phyloP scores from a whole-genome alignment of 768 basidiomycete species.

The Mrakia gelida region DNA sequence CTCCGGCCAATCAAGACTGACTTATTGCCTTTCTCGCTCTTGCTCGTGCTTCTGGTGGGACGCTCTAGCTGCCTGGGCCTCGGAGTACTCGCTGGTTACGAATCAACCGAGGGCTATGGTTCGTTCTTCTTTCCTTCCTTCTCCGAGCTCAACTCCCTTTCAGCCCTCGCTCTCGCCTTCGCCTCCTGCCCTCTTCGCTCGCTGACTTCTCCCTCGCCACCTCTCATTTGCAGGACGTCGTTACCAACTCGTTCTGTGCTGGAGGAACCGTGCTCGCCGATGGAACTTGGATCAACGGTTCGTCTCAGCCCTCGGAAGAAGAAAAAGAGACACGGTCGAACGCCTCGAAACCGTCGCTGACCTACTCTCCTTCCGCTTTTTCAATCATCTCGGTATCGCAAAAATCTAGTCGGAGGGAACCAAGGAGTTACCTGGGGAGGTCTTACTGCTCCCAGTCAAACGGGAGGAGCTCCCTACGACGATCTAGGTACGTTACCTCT shows the following conservation, averaged over 20 bases:
- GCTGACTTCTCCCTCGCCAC: constrained; percentile 51
- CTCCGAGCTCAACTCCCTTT: neutral
- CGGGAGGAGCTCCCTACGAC: constrained; percentile 54
- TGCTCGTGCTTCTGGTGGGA: neutral
- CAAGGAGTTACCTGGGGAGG: constrained; percentile 65
- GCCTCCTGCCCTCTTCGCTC: constrained; percentile 33
- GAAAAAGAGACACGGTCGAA: too few species aligned
- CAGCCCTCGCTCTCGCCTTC: too few species aligned
- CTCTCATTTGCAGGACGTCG: constrained; percentile 65
- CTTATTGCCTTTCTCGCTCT: too few species aligned
- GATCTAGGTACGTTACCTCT: constrained; percentile 53
- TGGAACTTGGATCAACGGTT: constrained; percentile 67
- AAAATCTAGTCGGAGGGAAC: constrained; percentile 57
- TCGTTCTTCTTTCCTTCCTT: neutral
- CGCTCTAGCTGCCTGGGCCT: constrained; percentile 44
- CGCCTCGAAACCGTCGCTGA: neutral
- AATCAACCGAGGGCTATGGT: neutral
- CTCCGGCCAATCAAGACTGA: neutral
- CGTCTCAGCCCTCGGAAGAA: neutral
- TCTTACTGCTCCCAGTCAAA: constrained; percentile 46
- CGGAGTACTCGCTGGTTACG: constrained; percentile 55
- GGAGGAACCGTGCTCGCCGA: constrained; percentile 64
- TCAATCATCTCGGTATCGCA: too few species aligned
- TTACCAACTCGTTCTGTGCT: constrained; percentile 79
- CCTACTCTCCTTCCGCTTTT: neutral